Evolutionary conservation across 305 asterid genomes (phyloP).

Genomic region (Fraxinus greggii): DNA sequence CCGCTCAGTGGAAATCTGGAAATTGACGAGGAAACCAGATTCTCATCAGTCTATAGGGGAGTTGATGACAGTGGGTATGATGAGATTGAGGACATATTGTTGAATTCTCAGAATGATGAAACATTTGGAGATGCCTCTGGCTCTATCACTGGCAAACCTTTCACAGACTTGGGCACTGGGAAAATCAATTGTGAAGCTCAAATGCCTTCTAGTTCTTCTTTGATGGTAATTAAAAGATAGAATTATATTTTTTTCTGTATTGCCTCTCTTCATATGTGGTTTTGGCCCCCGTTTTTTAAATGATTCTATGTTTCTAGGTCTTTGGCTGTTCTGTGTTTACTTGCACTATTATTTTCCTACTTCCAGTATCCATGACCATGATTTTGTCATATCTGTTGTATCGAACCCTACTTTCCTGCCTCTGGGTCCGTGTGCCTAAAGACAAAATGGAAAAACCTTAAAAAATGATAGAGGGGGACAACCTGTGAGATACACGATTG

Average conservation of each 20-base stretch:
- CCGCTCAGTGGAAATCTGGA: conserved; percentile 61
- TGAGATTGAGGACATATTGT: conserved; percentile 60
- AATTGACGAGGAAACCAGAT: conserved; percentile 91
- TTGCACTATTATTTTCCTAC: not conserved
- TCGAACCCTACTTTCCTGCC: not conserved
- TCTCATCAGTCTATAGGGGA: conserved; percentile 70
- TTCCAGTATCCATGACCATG: not conserved
- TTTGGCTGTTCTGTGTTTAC: not conserved
- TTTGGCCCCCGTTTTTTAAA: not conserved
- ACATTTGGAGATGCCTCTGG: conserved; percentile 66
- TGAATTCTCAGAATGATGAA: conserved; percentile 73
- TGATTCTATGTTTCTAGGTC: not conserved
- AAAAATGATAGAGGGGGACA: not conserved
- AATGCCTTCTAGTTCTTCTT: conserved; percentile 43
- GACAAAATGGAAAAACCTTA: not conserved
- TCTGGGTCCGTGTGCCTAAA: not conserved
- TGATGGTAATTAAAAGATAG: conserved; percentile 36
- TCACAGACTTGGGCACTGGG: conserved; percentile 32
- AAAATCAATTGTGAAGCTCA: conserved; percentile 39
- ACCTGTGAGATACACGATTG: not conserved
- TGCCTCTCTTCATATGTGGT: not conserved
- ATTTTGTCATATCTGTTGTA: not conserved
- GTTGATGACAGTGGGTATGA: conserved; percentile 78
- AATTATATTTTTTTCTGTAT: not conserved
- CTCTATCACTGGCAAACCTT: conserved; percentile 43